Percentiles rank a stretch among this genome's conserved stretches.
These are phyloP conservation scores for Penicillium occitanis DNA, from an alignment of 2,329 filamentous ascomycete genomes.

Conservation along the genomic window DNA sequence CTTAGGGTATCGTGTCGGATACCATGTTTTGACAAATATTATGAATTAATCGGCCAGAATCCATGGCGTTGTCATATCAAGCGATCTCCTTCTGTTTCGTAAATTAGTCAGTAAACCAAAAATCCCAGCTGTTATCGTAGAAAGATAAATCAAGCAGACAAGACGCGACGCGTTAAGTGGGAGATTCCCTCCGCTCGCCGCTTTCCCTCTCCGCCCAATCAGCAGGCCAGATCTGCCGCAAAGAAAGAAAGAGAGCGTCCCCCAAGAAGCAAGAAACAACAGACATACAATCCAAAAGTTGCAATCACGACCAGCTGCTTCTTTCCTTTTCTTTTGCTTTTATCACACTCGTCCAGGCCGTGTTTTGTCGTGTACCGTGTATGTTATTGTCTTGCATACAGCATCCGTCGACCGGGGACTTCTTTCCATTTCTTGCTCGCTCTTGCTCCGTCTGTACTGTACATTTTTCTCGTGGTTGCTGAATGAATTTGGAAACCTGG, in stretches of 20 bases:
- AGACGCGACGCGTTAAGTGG: slow-evolving; percentile 14
- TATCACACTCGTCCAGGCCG: background rate
- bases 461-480: background rate
- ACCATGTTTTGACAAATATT: background rate
- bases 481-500: too few species aligned
- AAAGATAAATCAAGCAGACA: background rate
- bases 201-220: slow-evolving; percentile 1
- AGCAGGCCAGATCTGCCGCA: background rate
- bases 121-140: too few species aligned
- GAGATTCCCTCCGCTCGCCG: background rate
- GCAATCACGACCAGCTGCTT: background rate
- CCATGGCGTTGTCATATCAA: background rate
- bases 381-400: background rate
- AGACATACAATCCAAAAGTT: slow-evolving; percentile 1
- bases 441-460: background rate
- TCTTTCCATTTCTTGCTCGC: background rate
- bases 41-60: background rate
- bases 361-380: background rate
- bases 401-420: background rate
- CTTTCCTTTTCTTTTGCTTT: background rate
- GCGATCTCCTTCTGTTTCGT: too few species aligned
- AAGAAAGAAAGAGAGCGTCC: background rate
- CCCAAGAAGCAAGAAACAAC: background rate
- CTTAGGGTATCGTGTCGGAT: background rate
- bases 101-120: too few species aligned